A percentile compares a stretch with the other conserved stretches of the same genome.
Evolutionary conservation across 1,284 basidiomycete species (phyloP).

Genomic region (Fomitopsis pinicola): DNA sequence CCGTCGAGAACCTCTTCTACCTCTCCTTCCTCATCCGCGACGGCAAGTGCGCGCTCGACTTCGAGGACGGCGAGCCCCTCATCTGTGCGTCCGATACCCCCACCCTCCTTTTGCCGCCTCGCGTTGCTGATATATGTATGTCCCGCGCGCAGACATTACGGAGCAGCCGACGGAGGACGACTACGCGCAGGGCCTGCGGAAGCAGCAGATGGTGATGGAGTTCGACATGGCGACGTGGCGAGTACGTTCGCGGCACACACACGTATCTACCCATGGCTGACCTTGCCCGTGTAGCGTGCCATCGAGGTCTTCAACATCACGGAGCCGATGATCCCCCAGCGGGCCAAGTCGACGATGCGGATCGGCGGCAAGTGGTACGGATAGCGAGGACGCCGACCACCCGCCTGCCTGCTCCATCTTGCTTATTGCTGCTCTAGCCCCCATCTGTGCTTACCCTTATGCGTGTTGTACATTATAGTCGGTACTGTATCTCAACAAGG

Average conservation of each 20-base stretch:
- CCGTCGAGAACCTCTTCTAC: constrained; percentile 92
- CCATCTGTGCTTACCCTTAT: not conserved
- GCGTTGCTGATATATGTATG: not conserved
- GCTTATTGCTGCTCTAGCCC: not conserved
- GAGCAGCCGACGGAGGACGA: constrained; percentile 63
- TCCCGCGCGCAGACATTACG: constrained; percentile 44
- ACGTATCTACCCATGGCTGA: not conserved
- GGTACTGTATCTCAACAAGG: not conserved
- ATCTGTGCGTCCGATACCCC: constrained; percentile 51
- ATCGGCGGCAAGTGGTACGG: constrained; percentile 70
- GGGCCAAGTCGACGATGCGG: constrained; percentile 48
- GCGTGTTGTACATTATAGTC: constrained; percentile 1
- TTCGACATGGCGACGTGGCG: constrained; percentile 81
- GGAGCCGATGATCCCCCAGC: constrained; percentile 61
- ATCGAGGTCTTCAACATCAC: constrained; percentile 79
- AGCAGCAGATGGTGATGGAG: constrained; percentile 82
- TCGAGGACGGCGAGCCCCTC: constrained; percentile 64
- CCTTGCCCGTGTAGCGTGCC: constrained; percentile 48
- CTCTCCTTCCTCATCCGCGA: constrained; percentile 89
- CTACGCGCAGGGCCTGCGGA: constrained; percentile 58
- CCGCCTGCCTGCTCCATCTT: not conserved
- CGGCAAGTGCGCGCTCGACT: constrained; percentile 70
- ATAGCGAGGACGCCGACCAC: constrained; percentile 19
- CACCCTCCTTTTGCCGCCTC: not conserved
- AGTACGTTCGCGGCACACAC: constrained; percentile 37